phyloP scores from a whole-genome alignment of 345 rosid genomes.

The Eucalyptus polyanthemos region DNA sequence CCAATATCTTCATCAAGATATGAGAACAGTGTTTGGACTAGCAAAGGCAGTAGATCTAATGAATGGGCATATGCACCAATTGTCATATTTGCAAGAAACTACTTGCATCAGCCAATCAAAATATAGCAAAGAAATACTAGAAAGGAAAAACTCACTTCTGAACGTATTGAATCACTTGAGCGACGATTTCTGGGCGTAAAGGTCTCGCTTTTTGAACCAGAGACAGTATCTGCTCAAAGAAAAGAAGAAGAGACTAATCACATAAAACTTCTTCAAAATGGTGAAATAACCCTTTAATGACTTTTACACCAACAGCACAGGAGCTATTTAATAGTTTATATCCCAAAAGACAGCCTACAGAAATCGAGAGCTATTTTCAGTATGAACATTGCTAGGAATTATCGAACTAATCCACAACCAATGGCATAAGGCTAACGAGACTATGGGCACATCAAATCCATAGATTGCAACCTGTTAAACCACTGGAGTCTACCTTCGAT shows the following conservation, averaged over 20 bases:
- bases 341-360: background rate
- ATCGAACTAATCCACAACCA: background rate
- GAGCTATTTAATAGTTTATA: background rate
- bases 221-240: slow-evolving; percentile 17
- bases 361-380: background rate
- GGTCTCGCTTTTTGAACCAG: slow-evolving; percentile 4
- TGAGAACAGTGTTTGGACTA: background rate
- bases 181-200: background rate
- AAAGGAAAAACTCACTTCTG: slow-evolving; percentile 24
- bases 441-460: background rate
- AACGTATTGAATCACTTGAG: slow-evolving; percentile 7
- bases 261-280: background rate
- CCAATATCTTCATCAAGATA: background rate
- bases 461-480: background rate
- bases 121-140: background rate
- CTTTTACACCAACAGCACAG: background rate
- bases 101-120: background rate
- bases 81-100: background rate
- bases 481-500: background rate
- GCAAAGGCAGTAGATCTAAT: background rate
- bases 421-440: background rate
- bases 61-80: background rate
- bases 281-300: background rate
- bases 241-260: background rate
- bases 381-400: background rate